Percentiles rank a stretch among this genome's conserved stretches.
phyloP scores from a whole-genome alignment of 202 grass and related monocot species.

The Cymbopogon flexuosus region DNA sequence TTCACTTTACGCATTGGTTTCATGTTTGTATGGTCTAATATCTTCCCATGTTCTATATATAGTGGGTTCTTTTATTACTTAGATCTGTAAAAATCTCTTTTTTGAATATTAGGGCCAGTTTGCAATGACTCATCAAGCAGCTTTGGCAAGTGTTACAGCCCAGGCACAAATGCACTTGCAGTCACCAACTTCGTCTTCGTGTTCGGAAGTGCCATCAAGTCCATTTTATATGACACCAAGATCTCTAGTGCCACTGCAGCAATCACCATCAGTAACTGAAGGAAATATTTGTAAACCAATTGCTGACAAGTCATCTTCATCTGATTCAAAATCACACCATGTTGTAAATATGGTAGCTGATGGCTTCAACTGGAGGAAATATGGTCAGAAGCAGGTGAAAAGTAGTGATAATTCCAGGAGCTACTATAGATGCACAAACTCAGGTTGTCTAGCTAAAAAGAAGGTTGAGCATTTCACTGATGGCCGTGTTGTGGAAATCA shows the following conservation, averaged over 20 bases:
- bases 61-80: background rate
- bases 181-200: conserved; percentile 54
- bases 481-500: conserved; percentile 71
- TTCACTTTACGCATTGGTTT: background rate
- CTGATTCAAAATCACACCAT: conserved; percentile 46
- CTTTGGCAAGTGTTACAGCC: conserved; percentile 83
- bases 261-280: conserved; percentile 31
- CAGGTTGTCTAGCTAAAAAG: conserved; percentile 83
- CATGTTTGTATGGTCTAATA: background rate
- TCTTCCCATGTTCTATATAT: conserved; percentile 11
- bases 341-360: conserved; percentile 54
- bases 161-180: conserved; percentile 89
- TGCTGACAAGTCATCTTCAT: conserved; percentile 23
- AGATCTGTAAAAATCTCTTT: conserved; percentile 5
- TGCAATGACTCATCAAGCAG: conserved; percentile 96
- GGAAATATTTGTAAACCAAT: conserved; percentile 31
- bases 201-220: conserved; percentile 52
- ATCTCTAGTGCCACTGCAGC: conserved; percentile 43
- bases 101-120: conserved; percentile 78
- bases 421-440: conserved; percentile 89
- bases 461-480: conserved; percentile 80
- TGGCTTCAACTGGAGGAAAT: conserved; percentile 97
- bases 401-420: conserved; percentile 93
- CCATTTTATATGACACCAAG: conserved; percentile 62
- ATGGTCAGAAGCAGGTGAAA: conserved; percentile 99